These are phyloP conservation scores for Nicotiana obtusifolia DNA, from an alignment of 257 asterid species.

Conservation along the genomic window DNA sequence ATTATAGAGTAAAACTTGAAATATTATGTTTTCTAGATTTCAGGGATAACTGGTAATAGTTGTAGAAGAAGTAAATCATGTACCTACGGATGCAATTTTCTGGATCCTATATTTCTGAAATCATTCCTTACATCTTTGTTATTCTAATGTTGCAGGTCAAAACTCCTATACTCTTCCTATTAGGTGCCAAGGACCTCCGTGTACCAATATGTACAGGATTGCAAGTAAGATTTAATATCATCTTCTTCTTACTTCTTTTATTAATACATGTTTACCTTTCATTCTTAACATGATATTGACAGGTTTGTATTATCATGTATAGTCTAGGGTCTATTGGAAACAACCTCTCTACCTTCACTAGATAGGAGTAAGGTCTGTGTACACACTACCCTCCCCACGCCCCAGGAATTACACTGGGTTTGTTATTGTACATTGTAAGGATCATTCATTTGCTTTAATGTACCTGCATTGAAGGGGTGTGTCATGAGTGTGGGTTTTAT, in stretches of 20 bases:
- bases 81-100: background rate
- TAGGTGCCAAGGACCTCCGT: conserved; percentile 90
- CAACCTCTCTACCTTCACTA: no score
- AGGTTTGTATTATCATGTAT: no score
- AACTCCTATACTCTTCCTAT: conserved; percentile 72
- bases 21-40: background rate
- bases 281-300: background rate
- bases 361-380: no score
- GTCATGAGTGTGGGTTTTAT: no score
- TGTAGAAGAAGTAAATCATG: background rate
- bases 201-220: conserved; percentile 77
- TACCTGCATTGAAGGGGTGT: no score
- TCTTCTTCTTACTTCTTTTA: background rate
- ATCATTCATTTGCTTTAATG: no score
- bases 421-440: no score
- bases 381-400: no score
- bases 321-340: no score
- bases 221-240: conserved; percentile 47
- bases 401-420: no score
- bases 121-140: background rate
- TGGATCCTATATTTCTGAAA: background rate
- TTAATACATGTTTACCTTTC: background rate
- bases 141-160: conserved; percentile 53
- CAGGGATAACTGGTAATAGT: background rate
- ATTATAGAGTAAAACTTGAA: no score